These are phyloP conservation scores for Eucommia ulmoides DNA, from an alignment of 257 asterid genomes.

Conservation along the genomic window DNA sequence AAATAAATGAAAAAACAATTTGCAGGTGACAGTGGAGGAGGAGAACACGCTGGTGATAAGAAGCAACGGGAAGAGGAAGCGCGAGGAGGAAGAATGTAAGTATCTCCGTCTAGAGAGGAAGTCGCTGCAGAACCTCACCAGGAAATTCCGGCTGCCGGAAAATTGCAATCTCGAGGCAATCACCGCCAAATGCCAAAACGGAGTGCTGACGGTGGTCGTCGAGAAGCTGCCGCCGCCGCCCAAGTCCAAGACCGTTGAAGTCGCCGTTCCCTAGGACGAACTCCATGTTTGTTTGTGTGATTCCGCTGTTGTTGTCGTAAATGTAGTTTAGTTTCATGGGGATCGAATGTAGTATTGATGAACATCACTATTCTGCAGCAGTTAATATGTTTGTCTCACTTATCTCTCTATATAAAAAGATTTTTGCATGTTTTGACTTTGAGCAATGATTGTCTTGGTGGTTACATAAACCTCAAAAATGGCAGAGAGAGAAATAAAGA, in stretches of 20 bases:
- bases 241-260: constrained; percentile 46
- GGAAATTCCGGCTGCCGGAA: constrained; percentile 64
- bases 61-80: constrained; percentile 78
- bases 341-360: too few relatives aligned
- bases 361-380: too few relatives aligned
- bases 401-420: too few relatives aligned
- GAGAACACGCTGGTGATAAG: constrained; percentile 48
- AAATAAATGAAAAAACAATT: neutral
- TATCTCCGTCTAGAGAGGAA: constrained; percentile 54
- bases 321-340: too few relatives aligned
- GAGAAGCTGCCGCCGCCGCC: constrained; percentile 76
- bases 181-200: constrained; percentile 62
- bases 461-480: too few relatives aligned
- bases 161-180: constrained; percentile 36
- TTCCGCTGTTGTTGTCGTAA: too few relatives aligned
- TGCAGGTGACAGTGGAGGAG: constrained; percentile 62
- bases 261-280: constrained; percentile 42
- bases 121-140: constrained; percentile 34
- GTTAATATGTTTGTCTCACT: too few relatives aligned
- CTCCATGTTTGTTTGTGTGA: too few relatives aligned
- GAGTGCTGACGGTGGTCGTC: constrained; percentile 52
- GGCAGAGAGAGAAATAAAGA: too few relatives aligned
- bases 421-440: too few relatives aligned
- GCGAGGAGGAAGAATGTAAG: constrained; percentile 75
- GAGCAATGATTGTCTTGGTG: too few relatives aligned